Evolutionary conservation across 2,329 filamentous ascomycete species (phyloP), one percentile per base, ranked within the genome.

Genomic region (Aspergillus tamarii): DNA sequence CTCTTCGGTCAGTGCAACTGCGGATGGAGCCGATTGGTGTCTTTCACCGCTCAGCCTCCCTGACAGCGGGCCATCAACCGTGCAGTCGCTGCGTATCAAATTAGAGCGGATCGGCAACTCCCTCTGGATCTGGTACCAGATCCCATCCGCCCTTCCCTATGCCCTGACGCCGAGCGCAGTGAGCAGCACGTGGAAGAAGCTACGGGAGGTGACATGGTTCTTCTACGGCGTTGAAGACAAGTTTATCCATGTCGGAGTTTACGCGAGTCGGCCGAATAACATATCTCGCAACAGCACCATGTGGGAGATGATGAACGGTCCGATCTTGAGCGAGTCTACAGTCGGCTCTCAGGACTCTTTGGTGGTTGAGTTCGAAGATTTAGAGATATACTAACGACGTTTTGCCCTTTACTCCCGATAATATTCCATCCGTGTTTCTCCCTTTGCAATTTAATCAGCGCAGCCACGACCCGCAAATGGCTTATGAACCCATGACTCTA

Each of bases 191-290:
- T 88, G 85, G 85, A 85, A 83, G 76, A 87, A 87, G 73, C 73
- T 87, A 68, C 73, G 85, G 7, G 85, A 88, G 73, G 83, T 88
- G 32, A 86, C 84, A n/a, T 87, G 84, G 81, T 88, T 88, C 73
- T 88, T 88, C 71, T 86, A 83, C 74, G 84, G 84, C 9, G 83
- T 86, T 14, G 85, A 87, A 66, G 84, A 86, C 66, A 88, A 88
- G 71, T 83, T 80, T 30, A 80, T 87, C 26, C 80, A 85, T 67
- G 84, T 88, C 28, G 85, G 85, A 3, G 85, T 86, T 45, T 88
- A 88, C 77, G 85, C 85, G 30, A 84, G 81, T 70, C 79, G 85
- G 32, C 85, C 85, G 59, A 82, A 83, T 52, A 84, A 81, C 69
- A 76, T 85, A 64, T 71, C 72, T 48, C 73, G 76, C 60, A 74